Conservation (phyloP, 2,329 filamentous ascomycete genomes). For the Trichophyton verrucosum region DNA sequence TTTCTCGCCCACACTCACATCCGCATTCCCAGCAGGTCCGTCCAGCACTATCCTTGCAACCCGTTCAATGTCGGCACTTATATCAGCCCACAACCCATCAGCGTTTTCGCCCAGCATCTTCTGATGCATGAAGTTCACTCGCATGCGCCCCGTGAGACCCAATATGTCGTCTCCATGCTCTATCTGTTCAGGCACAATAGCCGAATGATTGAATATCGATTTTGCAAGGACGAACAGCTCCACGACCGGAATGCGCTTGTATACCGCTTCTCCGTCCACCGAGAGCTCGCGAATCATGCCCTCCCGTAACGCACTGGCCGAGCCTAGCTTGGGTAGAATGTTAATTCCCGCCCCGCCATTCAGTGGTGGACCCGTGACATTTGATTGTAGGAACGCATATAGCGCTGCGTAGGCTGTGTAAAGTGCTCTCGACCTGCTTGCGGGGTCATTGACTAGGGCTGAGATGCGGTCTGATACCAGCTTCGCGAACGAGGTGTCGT, state of each 20-base stretch:
- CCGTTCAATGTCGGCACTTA: conserved; percentile 19
- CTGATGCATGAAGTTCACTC: conserved; percentile 63
- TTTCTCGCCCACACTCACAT: conserved; percentile 35
- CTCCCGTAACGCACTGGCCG: conserved; percentile 32
- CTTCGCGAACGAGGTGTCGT: conserved; percentile 26
- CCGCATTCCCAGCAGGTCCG: too few relatives aligned
- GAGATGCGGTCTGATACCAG: conserved; percentile 26
- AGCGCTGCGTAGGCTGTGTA: conserved; percentile 57
- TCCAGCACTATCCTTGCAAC: conserved; percentile 15
- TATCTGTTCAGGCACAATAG: conserved; percentile 18
- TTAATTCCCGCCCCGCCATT: conserved; percentile 41
- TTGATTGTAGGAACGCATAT: conserved; percentile 70
- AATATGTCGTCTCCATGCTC: conserved; percentile 17
- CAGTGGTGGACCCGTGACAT: conserved; percentile 78
- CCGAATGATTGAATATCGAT: conserved; percentile 41
- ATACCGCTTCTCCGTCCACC: conserved; percentile 75
- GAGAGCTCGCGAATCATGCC: conserved; percentile 57
- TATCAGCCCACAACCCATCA: conserved; percentile 35
- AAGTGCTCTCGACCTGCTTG: conserved; percentile 29
- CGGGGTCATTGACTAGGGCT: conserved; percentile 11
- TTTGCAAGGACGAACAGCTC: conserved; percentile 73
- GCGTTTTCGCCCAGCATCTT: conserved; percentile 52
- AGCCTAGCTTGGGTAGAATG: conserved; percentile 30
- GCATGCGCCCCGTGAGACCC: conserved; percentile 51
- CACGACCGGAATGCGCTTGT: conserved; percentile 68